Percentiles rank a stretch among this genome's conserved stretches.
These are phyloP conservation scores for Collybiopsis confluens DNA, from an alignment of 768 basidiomycete species.

Conservation along the genomic window DNA sequence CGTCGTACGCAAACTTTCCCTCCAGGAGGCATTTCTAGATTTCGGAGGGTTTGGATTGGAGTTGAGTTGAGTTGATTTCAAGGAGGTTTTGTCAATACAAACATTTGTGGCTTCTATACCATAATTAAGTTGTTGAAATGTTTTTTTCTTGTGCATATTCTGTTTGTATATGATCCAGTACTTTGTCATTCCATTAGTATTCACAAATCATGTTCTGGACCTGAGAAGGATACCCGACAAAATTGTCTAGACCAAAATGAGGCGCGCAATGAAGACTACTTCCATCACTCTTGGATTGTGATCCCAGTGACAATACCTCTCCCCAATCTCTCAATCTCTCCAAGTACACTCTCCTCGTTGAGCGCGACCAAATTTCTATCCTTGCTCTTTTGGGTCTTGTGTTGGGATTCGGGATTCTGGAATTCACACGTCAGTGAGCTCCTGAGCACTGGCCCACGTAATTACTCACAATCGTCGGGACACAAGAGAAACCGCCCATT, in stretches of 20 bases:
- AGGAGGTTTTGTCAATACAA: no score
- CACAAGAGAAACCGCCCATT: slow-evolving; percentile 68
- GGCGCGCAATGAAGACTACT: background rate
- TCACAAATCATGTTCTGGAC: no score
- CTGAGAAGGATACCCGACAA: background rate
- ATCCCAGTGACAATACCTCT: slow-evolving; percentile 42
- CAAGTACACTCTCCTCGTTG: slow-evolving; percentile 47
- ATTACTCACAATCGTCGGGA: background rate
- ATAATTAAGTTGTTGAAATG: no score
- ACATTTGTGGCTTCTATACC: no score
- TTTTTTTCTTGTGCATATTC: no score
- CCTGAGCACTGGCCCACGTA: background rate
- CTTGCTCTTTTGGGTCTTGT: slow-evolving; percentile 6
- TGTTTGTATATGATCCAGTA: no score
- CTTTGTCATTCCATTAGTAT: no score
- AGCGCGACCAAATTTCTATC: slow-evolving; percentile 42
- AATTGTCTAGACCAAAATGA: background rate
- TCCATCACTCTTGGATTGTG: slow-evolving; percentile 1
- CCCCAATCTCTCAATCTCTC: slow-evolving; percentile 57
- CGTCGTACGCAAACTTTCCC: slow-evolving; percentile 70
- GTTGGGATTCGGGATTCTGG: background rate
- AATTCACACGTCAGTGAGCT: background rate
- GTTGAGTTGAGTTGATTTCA: background rate
- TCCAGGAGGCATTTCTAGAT: slow-evolving; percentile 75
- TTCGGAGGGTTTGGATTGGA: slow-evolving; percentile 52